Base-by-base conservation (phyloP, 2,329 filamentous ascomycete species). In the Trichophyton benhamiae region DNA sequence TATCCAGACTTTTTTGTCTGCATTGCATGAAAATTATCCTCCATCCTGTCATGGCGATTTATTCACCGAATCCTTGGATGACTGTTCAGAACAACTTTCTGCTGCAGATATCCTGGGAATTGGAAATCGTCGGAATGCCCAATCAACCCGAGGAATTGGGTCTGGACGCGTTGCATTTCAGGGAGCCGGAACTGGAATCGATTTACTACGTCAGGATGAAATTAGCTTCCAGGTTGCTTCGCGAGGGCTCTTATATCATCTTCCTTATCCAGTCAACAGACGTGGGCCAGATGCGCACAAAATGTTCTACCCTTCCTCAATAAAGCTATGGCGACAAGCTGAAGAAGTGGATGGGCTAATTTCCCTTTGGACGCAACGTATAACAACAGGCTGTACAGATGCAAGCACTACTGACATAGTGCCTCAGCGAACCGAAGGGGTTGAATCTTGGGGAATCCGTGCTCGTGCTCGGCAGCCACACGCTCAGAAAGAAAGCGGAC, bases 191-290 rank as follows among this genome's bases (percentile, higher is more conserved):
- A 79, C 80, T 0, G 82, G 82, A 20, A 83, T 85, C 60, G 92
- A 96, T 63, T 80, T 86, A 13, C 76, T 97, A 8, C 86, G 91
- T 5, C 92, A 97, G 73, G 91, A 96, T 65, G 94, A 99, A 70
- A 91, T 99, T 71, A 86, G 88, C 25, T 97, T 96, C 66, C 89
- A 99, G 66, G 86, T 92, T 17, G 91, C 91, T 3, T 89, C 95
- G 0, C 84, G 91, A 11, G 94, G 94, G 0, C 76, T 97, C 58
- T 75, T 96, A 0, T 95, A 95, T 71, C 86, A 85, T 8, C 80
- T 99, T 1, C 94, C 94, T 1, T 83, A 83, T 67, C 92, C 92
- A 0, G 94, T 99, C 8, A 92, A 89, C 71, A 82, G 79, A 72
- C 69, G 60, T 63, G 68, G 60, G 59, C 72, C 79, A 63, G 88